Evolutionary conservation across 306 rosid species (phyloP).

Genomic region (Cicer judaicum): DNA sequence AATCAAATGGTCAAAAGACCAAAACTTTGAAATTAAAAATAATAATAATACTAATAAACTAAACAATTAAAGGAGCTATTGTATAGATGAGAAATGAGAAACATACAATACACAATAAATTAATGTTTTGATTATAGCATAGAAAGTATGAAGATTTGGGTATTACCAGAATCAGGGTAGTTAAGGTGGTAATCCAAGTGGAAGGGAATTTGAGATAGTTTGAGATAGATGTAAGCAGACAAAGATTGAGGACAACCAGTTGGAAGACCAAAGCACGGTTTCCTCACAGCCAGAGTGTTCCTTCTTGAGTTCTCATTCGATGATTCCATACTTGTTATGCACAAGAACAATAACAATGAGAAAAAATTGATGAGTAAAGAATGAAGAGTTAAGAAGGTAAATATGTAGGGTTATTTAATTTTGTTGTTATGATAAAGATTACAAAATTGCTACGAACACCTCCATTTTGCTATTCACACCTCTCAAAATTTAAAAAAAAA

Average conservation of each 20-base stretch:
- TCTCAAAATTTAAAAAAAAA: no score
- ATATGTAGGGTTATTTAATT: no score
- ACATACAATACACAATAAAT: background rate
- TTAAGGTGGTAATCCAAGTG: slow-evolving; percentile 68
- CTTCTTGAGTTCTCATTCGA: slow-evolving; percentile 43
- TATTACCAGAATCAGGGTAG: slow-evolving; percentile 84
- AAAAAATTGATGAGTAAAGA: background rate
- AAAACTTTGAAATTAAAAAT: slow-evolving; percentile 24
- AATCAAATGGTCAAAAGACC: slow-evolving; percentile 27
- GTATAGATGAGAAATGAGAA: background rate
- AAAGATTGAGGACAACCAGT: slow-evolving; percentile 81
- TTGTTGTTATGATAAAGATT: no score
- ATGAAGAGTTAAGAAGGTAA: background rate
- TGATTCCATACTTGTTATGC: slow-evolving; percentile 40
- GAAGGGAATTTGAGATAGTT: slow-evolving; percentile 71
- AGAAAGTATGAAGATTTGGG: background rate
- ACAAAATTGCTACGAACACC: no score
- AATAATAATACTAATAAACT: background rate
- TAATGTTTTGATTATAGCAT: background rate
- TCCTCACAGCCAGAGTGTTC: slow-evolving; percentile 73
- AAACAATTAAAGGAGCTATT: slow-evolving; percentile 20
- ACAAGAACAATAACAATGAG: slow-evolving; percentile 7
- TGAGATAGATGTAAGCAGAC: slow-evolving; percentile 74
- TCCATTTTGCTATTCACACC: no score
- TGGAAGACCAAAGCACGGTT: slow-evolving; percentile 88